Conservation (phyloP, 208 protist genomes). For the Vickermania spadyakhi region DNA sequence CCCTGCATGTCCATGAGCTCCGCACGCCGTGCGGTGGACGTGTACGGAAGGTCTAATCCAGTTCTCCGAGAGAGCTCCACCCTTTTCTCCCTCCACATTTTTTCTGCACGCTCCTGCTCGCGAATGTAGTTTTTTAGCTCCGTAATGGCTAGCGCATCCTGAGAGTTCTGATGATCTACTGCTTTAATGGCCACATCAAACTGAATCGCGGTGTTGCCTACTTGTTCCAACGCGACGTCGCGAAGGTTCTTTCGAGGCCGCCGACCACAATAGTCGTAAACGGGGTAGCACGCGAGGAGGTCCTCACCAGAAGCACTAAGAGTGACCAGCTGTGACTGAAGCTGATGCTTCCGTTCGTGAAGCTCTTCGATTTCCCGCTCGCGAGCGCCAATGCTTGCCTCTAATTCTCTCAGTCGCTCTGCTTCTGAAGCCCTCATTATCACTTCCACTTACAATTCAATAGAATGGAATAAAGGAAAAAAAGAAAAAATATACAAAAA, state of each 20-base stretch:
- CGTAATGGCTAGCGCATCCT: slow-evolving; percentile 30
- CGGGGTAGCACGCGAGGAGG: slow-evolving; percentile 28
- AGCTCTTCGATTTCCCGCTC: slow-evolving; percentile 55
- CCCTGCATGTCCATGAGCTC: slow-evolving; percentile 9
- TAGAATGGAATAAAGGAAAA: slow-evolving; percentile 11
- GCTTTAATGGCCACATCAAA: slow-evolving; percentile 61
- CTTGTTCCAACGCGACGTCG: slow-evolving; percentile 53
- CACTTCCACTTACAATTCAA: background rate
- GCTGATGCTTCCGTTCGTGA: slow-evolving; percentile 29
- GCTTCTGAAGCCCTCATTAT: slow-evolving; percentile 38
- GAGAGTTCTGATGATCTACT: slow-evolving; percentile 43
- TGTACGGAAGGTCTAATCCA: slow-evolving; percentile 22
- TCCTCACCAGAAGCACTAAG: slow-evolving; percentile 11
- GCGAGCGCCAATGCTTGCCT: slow-evolving; percentile 43
- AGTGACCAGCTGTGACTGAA: slow-evolving; percentile 37
- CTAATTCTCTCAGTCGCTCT: slow-evolving; percentile 54
- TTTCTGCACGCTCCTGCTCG: slow-evolving; percentile 26
- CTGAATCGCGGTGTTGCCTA: slow-evolving; percentile 55
- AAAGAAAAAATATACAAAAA: too few relatives aligned
- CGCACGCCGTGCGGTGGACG: slow-evolving; percentile 9
- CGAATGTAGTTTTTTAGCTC: slow-evolving; percentile 45
- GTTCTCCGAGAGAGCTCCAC: slow-evolving; percentile 22
- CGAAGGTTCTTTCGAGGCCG: slow-evolving; percentile 23
- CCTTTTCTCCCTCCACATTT: slow-evolving; percentile 9
- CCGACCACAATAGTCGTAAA: slow-evolving; percentile 68